Evolutionary conservation across 768 basidiomycete genomes (phyloP).

Genomic region (Rhodosporidiobolus sp.): DNA sequence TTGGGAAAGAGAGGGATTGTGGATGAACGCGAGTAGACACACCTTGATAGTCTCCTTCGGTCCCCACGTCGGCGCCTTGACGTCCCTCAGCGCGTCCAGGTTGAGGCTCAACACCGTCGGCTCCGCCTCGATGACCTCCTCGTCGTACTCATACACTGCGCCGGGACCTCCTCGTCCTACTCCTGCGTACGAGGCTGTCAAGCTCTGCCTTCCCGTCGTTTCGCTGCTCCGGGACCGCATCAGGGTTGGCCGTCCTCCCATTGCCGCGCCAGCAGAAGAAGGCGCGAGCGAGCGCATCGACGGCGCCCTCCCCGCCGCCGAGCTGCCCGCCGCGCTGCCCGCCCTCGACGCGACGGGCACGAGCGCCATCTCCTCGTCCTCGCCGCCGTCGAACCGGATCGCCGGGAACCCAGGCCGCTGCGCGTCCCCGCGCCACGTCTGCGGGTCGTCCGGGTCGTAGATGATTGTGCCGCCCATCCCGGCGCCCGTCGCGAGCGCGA

Average conservation of each 20-base stretch:
- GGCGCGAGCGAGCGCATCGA: background rate
- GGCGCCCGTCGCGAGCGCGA: background rate
- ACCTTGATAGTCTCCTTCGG: no score
- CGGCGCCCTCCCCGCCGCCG: background rate
- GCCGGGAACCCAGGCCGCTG: background rate
- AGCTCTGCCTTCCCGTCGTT: background rate
- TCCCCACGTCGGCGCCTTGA: background rate
- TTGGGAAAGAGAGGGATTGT: no score
- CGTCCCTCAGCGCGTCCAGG: background rate
- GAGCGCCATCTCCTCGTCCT: background rate
- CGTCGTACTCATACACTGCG: background rate
- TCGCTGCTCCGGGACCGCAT: background rate
- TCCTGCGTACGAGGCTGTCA: background rate
- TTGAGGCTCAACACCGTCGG: constrained; percentile 1
- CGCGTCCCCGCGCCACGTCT: constrained; percentile 15
- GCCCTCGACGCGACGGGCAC: background rate
- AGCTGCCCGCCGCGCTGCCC: background rate
- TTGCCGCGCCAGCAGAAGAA: background rate
- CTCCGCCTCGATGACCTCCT: background rate
- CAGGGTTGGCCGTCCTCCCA: background rate
- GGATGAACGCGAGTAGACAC: no score
- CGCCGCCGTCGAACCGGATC: background rate
- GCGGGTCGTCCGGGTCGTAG: constrained; percentile 16
- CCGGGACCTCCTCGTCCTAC: no score
- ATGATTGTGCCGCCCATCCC: background rate